These are phyloP conservation scores for Bothriochloa decipiens DNA, from an alignment of 176 grass and related monocot genomes.

Conservation along the genomic window DNA sequence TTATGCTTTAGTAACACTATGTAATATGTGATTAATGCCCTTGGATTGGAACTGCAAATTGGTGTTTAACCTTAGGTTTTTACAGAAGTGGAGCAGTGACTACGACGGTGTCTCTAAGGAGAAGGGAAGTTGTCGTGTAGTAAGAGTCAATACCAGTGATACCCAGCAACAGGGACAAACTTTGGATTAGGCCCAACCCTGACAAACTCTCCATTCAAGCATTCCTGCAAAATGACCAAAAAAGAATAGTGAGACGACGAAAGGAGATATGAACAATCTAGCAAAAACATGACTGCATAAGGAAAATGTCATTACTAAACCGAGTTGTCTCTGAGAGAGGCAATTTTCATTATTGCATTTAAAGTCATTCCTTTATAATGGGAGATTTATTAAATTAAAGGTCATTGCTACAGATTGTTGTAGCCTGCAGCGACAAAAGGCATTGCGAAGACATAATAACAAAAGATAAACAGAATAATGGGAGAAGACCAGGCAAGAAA, in stretches of 20 bases:
- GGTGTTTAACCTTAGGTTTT: background rate
- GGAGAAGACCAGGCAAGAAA: background rate
- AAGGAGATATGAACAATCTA: background rate
- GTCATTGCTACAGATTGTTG: background rate
- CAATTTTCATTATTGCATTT: background rate
- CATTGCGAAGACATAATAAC: background rate
- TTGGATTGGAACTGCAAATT: background rate
- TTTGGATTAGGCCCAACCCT: constrained; percentile 83
- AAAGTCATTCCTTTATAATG: background rate
- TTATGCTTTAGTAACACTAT: background rate
- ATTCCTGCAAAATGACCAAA: constrained; percentile 53
- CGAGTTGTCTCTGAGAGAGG: background rate
- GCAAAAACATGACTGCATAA: background rate
- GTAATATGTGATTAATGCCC: background rate
- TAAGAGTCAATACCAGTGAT: constrained; percentile 71
- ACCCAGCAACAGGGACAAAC: constrained; percentile 81
- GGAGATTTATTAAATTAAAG: background rate
- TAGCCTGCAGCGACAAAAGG: background rate
- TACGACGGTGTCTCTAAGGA: background rate
- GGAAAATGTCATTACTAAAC: background rate
- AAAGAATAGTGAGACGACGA: background rate
- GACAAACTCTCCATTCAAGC: constrained; percentile 98
- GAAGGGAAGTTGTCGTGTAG: background rate
- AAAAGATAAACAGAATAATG: background rate
- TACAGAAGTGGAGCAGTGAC: background rate